Evolutionary conservation across 306 rosid species (phyloP).

Genomic region (Dicorynia guianensis): DNA sequence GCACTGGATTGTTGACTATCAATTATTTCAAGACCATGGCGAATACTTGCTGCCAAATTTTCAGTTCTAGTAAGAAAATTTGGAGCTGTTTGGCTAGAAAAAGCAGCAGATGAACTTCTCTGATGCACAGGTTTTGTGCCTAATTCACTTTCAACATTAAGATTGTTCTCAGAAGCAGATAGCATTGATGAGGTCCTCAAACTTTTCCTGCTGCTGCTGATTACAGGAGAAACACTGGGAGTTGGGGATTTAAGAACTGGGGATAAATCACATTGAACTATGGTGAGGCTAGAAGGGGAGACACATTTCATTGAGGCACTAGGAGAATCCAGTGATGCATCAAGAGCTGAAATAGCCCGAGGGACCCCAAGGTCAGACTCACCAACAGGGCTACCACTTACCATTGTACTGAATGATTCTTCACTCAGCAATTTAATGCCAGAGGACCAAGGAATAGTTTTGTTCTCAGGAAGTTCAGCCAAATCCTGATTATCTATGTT

Average conservation of each 20-base stretch:
- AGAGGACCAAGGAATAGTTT: conserved; percentile 46
- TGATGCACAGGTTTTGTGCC: conserved; percentile 42
- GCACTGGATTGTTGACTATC: conserved; percentile 69
- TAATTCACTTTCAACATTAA: conserved; percentile 46
- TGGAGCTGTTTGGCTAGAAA: conserved; percentile 58
- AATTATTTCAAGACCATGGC: conserved; percentile 86
- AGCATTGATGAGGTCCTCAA: conserved; percentile 75
- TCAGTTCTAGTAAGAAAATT: conserved; percentile 62
- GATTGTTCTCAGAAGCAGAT: conserved; percentile 77
- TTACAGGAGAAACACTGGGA: conserved; percentile 89
- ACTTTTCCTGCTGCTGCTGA: conserved; percentile 87
- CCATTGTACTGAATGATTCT: conserved; percentile 52
- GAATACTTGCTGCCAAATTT: conserved; percentile 91
- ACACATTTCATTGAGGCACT: conserved; percentile 51
- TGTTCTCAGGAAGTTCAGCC: conserved; percentile 37
- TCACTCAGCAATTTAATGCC: conserved; percentile 46
- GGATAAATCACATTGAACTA: conserved; percentile 59
- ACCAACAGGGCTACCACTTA: conserved; percentile 43
- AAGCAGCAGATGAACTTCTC: conserved; percentile 47
- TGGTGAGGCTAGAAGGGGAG: conserved; percentile 63
- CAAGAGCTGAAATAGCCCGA: conserved; percentile 46
- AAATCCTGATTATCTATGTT: conserved; percentile 45
- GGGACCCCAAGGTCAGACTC: conserved; percentile 50
- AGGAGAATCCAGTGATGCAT: conserved; percentile 53
- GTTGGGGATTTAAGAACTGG: conserved; percentile 79